A percentile compares a stretch with the other conserved stretches of the same genome.
Conservation (phyloP, 2,329 filamentous ascomycete species). For the Pyricularia sp. region DNA sequence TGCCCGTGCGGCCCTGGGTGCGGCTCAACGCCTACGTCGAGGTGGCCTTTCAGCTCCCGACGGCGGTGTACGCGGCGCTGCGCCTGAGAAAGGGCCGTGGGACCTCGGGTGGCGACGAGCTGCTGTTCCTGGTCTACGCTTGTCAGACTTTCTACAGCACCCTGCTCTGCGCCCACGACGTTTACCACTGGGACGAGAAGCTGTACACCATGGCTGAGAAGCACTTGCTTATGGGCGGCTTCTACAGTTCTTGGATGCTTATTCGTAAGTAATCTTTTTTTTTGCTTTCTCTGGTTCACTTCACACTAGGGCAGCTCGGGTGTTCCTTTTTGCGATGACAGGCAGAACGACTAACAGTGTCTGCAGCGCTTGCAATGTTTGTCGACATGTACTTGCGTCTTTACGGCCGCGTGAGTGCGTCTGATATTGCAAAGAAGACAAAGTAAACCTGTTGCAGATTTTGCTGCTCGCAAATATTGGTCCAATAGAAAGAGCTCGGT, state of each 20-base stretch:
- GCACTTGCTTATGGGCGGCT: slow-evolving; percentile 29
- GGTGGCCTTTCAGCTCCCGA: slow-evolving; percentile 35
- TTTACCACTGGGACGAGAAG: slow-evolving; percentile 32
- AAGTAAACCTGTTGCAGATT: slow-evolving; percentile 15
- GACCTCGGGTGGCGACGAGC: slow-evolving; percentile 27
- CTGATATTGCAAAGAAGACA: slow-evolving; percentile 25
- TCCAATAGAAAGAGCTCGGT: background rate
- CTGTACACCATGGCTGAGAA: slow-evolving; percentile 31
- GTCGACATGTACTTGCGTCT: slow-evolving; percentile 43
- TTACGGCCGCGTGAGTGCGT: slow-evolving; percentile 21
- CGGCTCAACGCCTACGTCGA: slow-evolving; percentile 36
- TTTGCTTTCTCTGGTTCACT: background rate
- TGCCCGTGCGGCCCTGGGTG: slow-evolving; percentile 32
- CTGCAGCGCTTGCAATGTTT: slow-evolving; percentile 33
- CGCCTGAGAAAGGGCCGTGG: slow-evolving; percentile 18
- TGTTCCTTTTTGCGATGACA: background rate
- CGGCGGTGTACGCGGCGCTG: slow-evolving; percentile 32
- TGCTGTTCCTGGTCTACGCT: slow-evolving; percentile 37
- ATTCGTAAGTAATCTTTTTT: slow-evolving; percentile 31
- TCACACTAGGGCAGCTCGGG: background rate
- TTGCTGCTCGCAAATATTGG: background rate
- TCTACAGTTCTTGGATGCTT: slow-evolving; percentile 38
- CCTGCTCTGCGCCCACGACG: slow-evolving; percentile 35
- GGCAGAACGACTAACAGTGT: background rate
- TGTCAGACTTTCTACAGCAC: slow-evolving; percentile 39